phyloP scores from a whole-genome alignment of 345 rosid genomes.

The Kandelia obovata region DNA sequence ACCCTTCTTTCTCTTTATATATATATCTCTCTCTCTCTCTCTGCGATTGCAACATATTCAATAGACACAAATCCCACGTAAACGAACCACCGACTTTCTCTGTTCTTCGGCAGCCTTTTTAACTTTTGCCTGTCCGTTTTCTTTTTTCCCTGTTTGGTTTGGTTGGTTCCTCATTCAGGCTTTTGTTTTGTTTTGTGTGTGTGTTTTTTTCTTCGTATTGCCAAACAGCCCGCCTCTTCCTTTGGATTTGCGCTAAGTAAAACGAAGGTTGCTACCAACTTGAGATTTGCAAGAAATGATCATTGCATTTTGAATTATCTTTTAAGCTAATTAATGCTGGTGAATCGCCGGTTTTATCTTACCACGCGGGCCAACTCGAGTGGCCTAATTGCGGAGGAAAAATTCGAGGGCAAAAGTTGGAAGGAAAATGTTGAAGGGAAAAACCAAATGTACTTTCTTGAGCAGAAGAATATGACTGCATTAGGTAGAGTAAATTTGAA shows the following conservation, averaged over 20 bases:
- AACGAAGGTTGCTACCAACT: constrained; percentile 7
- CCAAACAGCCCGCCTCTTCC: not conserved
- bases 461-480: too few relatives aligned
- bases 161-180: not conserved
- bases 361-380: too few relatives aligned
- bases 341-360: not conserved
- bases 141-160: not conserved
- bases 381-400: too few relatives aligned
- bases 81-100: constrained; percentile 4
- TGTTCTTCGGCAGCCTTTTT: constrained; percentile 14
- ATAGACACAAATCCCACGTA: constrained; percentile 1
- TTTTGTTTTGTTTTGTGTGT: not conserved
- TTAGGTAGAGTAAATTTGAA: too few relatives aligned
- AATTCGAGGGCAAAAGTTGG: too few relatives aligned
- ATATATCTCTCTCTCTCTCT: too few relatives aligned
- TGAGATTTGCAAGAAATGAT: constrained; percentile 31
- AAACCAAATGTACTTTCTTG: too few relatives aligned
- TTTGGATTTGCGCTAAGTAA: constrained; percentile 4
- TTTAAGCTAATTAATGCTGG: constrained; percentile 35
- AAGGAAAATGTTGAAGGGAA: too few relatives aligned
- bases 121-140: not conserved
- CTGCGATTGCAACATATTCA: constrained; percentile 10
- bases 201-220: not conserved
- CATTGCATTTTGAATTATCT: constrained; percentile 31
- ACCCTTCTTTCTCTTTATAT: not conserved